Conservation (phyloP, 306 rosid genomes). For the Urtica urens region DNA sequence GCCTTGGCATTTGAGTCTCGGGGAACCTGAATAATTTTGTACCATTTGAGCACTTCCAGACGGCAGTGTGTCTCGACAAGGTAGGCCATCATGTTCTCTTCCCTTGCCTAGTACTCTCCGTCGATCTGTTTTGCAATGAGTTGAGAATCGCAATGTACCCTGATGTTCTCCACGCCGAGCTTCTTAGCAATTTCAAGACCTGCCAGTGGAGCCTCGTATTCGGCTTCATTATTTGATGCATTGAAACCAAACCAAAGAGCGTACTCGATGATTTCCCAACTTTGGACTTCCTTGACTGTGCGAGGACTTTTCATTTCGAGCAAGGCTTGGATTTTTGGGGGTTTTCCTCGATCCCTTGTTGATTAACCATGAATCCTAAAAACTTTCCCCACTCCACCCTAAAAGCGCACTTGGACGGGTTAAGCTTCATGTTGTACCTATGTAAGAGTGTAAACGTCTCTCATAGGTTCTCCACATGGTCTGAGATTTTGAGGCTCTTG, state of each 20-base stretch:
- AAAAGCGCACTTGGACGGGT: not conserved
- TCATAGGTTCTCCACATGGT: not conserved
- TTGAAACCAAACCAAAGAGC: not conserved
- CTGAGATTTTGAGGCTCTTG: not conserved
- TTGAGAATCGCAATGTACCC: not conserved
- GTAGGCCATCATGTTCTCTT: not conserved
- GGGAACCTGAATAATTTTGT: not conserved
- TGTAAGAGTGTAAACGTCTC: not conserved
- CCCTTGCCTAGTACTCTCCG: not conserved
- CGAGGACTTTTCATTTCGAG: too few species aligned
- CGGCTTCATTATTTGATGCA: not conserved
- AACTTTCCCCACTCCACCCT: not conserved
- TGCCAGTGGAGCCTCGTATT: not conserved
- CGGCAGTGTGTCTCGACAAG: not conserved
- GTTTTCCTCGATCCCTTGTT: not conserved
- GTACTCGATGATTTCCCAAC: too few species aligned
- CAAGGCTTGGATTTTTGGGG: too few species aligned
- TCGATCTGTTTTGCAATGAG: not conserved
- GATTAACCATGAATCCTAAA: not conserved
- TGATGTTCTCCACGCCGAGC: not conserved
- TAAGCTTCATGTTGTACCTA: not conserved
- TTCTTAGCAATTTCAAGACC: not conserved
- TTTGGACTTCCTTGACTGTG: too few species aligned
- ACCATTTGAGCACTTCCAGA: not conserved
- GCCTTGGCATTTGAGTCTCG: not conserved